Evolutionary conservation across 352 stramenopile genomes (phyloP).

Genomic region (Pythium plurisporium): DNA sequence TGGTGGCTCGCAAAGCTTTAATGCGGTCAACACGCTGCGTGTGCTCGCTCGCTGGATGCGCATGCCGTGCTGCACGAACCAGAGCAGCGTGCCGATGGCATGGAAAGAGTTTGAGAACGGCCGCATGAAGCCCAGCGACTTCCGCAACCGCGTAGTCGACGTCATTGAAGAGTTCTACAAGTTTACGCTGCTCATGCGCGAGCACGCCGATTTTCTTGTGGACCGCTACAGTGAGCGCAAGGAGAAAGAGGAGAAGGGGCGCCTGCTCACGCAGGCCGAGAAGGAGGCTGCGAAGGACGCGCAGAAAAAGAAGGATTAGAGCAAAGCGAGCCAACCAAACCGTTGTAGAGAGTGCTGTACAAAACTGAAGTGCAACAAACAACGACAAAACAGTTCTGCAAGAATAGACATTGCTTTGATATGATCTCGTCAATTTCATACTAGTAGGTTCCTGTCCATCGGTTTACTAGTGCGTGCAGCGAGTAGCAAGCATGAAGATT

Average conservation of each 20-base stretch:
- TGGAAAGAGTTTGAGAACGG: slow-evolving; percentile 65
- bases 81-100: slow-evolving; percentile 50
- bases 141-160: slow-evolving; percentile 58
- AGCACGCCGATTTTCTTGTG: slow-evolving; percentile 31
- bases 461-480: too few relatives aligned
- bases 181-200: slow-evolving; percentile 46
- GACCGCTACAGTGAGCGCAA: slow-evolving; percentile 35
- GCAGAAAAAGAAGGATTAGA: slow-evolving; percentile 12
- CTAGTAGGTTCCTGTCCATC: too few relatives aligned
- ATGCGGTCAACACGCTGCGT: slow-evolving; percentile 54
- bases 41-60: slow-evolving; percentile 62
- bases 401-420: background rate
- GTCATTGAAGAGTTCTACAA: slow-evolving; percentile 68
- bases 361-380: too few relatives aligned
- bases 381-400: too few relatives aligned
- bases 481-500: too few relatives aligned
- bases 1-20: slow-evolving; percentile 53
- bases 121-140: slow-evolving; percentile 54
- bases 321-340: too few relatives aligned
- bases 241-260: slow-evolving; percentile 29
- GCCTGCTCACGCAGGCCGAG: slow-evolving; percentile 30
- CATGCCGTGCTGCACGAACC: slow-evolving; percentile 63
- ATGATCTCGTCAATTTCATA: background rate
- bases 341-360: too few relatives aligned
- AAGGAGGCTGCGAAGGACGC: slow-evolving; percentile 26